These are phyloP conservation scores for Calycina herbarum DNA, from an alignment of 2,329 filamentous ascomycete species.

Conservation along the genomic window DNA sequence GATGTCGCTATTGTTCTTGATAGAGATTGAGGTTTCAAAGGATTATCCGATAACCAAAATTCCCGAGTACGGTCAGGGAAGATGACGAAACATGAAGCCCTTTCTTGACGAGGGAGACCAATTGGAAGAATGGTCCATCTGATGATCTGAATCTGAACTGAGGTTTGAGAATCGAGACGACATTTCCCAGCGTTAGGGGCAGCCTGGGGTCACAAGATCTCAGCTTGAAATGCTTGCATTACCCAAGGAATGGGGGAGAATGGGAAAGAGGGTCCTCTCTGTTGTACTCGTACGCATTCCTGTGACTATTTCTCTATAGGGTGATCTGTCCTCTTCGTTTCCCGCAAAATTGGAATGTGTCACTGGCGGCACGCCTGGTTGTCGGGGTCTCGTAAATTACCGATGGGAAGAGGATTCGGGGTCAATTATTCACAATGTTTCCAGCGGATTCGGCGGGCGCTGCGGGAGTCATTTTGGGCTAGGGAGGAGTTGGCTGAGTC, in stretches of 20 bases:
- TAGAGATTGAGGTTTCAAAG: background rate
- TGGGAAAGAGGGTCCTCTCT: background rate
- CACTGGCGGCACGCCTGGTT: slow-evolving; percentile 2
- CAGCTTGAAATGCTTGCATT: background rate
- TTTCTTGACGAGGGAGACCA: background rate
- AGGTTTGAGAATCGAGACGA: background rate
- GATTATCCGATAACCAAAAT: background rate
- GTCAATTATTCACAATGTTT: slow-evolving; percentile 16
- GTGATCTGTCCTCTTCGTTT: background rate
- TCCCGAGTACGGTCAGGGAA: background rate
- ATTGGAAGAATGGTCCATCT: slow-evolving; percentile 1
- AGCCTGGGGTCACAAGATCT: background rate
- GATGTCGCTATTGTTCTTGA: background rate
- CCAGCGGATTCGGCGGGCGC: slow-evolving; percentile 23
- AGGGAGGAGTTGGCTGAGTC: slow-evolving; percentile 1
- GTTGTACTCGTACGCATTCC: background rate
- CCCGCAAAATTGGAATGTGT: background rate
- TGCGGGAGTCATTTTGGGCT: background rate
- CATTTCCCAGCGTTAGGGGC: background rate
- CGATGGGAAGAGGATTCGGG: background rate
- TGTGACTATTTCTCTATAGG: background rate
- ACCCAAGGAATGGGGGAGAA: background rate
- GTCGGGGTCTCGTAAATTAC: slow-evolving; percentile 8
- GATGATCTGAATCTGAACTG: slow-evolving; percentile 2
- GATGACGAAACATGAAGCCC: slow-evolving; percentile 3